These are phyloP conservation scores for Mycena leptocephala DNA, from an alignment of 768 basidiomycete genomes.

Conservation along the genomic window DNA sequence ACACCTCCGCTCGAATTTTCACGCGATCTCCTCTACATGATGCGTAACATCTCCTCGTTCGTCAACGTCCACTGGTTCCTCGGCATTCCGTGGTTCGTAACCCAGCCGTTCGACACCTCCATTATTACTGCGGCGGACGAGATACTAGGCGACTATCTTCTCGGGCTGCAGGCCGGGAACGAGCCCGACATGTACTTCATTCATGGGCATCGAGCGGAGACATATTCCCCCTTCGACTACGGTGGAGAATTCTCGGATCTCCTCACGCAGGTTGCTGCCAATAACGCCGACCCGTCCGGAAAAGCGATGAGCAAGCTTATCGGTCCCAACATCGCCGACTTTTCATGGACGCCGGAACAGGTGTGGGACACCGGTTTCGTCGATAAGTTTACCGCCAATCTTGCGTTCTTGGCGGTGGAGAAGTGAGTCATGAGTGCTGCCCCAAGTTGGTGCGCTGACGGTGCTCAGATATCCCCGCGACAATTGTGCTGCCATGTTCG, in stretches of 20 bases:
- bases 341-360: neutral
- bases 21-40: slow-evolving; percentile 67
- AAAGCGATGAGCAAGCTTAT: slow-evolving; percentile 33
- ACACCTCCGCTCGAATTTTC: slow-evolving; percentile 68
- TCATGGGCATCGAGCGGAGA: neutral
- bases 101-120: neutral
- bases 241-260: neutral
- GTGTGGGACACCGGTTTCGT: neutral
- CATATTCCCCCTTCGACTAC: neutral
- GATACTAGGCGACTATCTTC: slow-evolving; percentile 13
- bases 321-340: neutral
- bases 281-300: neutral
- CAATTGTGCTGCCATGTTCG: slow-evolving; percentile 48
- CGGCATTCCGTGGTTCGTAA: slow-evolving; percentile 41
- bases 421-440: neutral
- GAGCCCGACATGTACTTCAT: no score
- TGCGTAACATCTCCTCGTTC: slow-evolving; percentile 58
- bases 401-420: slow-evolving; percentile 28
- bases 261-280: neutral
- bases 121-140: slow-evolving; percentile 11
- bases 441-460: neutral
- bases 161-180: slow-evolving; percentile 11
- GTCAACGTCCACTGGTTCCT: slow-evolving; percentile 66
- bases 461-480: neutral
- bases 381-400: slow-evolving; percentile 33